phyloP scores from a whole-genome alignment of 2,329 filamentous ascomycete species.

The Dactylellina drechsleri region DNA sequence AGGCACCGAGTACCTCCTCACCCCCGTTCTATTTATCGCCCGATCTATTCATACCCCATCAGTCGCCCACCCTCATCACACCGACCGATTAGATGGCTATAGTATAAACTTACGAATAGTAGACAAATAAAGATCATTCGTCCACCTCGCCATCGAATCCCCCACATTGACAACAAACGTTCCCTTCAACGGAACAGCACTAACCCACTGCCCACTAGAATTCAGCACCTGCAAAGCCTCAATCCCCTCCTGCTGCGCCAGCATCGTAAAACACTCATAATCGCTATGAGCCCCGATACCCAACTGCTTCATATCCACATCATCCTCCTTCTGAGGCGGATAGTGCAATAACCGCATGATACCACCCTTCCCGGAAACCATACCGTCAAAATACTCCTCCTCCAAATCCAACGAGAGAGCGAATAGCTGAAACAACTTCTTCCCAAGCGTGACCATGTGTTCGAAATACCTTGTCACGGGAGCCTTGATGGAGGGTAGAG shows the following conservation, averaged over 20 bases:
- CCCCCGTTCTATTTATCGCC: conserved; percentile 61
- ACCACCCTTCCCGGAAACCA: conserved; percentile 50
- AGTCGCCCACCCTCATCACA: not conserved
- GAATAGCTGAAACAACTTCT: conserved; percentile 55
- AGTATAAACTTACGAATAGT: conserved; percentile 61
- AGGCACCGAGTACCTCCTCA: conserved; percentile 69
- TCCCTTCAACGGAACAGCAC: conserved; percentile 60
- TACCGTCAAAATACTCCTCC: conserved; percentile 49
- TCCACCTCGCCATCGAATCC: conserved; percentile 67
- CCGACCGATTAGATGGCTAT: not conserved
- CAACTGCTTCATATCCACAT: conserved; percentile 47
- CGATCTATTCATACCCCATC: conserved; percentile 36
- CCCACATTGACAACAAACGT: conserved; percentile 68
- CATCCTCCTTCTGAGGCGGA: conserved; percentile 54
- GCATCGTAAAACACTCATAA: conserved; percentile 56
- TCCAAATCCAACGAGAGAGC: conserved; percentile 55
- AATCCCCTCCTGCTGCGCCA: conserved; percentile 55
- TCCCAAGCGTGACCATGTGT: conserved; percentile 46
- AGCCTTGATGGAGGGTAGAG: conserved; percentile 53
- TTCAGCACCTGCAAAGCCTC: conserved; percentile 57
- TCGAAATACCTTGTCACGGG: conserved; percentile 54
- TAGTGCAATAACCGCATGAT: conserved; percentile 56
- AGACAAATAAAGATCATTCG: conserved; percentile 66
- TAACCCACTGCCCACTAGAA: conserved; percentile 43
- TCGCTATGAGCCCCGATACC: conserved; percentile 57